These are phyloP conservation scores for Cystoisospora suis DNA, from an alignment of 169 alveolate species.

Conservation along the genomic window DNA sequence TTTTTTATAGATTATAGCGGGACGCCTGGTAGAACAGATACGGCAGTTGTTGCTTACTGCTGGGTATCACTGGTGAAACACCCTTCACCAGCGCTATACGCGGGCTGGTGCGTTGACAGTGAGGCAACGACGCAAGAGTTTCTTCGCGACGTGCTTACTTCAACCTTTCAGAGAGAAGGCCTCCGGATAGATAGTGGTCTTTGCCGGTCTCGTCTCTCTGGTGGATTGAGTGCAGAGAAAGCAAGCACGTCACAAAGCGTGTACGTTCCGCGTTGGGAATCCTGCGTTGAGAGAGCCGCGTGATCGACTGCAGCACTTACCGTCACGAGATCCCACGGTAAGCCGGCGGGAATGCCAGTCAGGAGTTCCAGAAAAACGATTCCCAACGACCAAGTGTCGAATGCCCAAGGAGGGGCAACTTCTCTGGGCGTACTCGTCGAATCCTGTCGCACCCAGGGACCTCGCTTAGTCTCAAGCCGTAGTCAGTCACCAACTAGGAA, in stretches of 20 bases:
- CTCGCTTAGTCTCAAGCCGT: too few relatives aligned
- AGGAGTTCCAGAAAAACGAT: slow-evolving; percentile 78
- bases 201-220: background rate
- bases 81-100: background rate
- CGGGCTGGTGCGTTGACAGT: background rate
- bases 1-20: background rate
- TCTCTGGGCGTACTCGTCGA: background rate
- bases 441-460: background rate
- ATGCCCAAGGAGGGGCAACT: slow-evolving; percentile 74
- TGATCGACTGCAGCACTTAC: background rate
- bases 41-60: background rate
- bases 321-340: background rate
- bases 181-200: background rate
- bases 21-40: background rate
- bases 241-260: background rate
- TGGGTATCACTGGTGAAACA: background rate
- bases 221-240: background rate
- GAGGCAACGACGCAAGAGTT: background rate
- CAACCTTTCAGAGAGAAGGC: background rate
- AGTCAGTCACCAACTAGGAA: too few relatives aligned
- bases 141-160: background rate
- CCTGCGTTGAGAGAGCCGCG: background rate
- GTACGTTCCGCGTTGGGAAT: background rate
- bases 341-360: slow-evolving; percentile 76
- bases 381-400: slow-evolving; percentile 85